Evolutionary conservation across 1,139 yeast species (phyloP), one percentile per base, ranked within the genome.

Genomic region (Taphrina communis): DNA sequence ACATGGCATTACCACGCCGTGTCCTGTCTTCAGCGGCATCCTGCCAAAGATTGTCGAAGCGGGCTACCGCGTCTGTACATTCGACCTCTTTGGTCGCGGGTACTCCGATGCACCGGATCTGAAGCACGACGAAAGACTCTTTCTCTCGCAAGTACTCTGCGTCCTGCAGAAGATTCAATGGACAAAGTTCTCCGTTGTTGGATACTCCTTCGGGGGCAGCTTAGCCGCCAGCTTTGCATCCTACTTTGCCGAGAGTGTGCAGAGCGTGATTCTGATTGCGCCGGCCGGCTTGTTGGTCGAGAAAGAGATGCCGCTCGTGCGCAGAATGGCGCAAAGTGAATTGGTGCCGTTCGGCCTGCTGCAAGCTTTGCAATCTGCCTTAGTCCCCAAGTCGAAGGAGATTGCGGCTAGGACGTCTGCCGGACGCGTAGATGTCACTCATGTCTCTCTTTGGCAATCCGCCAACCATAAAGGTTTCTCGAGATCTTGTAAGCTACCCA

Each of bases 1-100:
- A 19, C 69, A 66, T 46, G 69, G 69, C 50, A 66, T 66, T 42
- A 66, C 66, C 6, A 59, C 69, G 12, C 69, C 69, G 12, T 44
- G 39, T 25, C 60, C 66, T 2, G 65, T 59, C 25, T 66, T 66
- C 42, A 11, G 44, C 12, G 69, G 61, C 7, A 25, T 65, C 38
- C 46, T 50, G 38, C 63, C 57, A 14, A 36, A 50, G 12, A 14
- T 57, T 14, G 65, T 65, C 19, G 51, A 57, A 11, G 51, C 56
- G 6, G 69, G 69, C 7, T 60, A 59, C 46, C 66, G 66, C 17
- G 66, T 66, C 39, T 41, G 51, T 5, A 52, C 66, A 42, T 60
- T 44, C 31, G 69, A 66, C 36, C 38, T 66, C n/a, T 60, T 52
- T 35, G 69, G 69, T 2, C 52, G 69, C 9, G 69, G 69, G 6